phyloP scores from a whole-genome alignment of 768 basidiomycete genomes.

The Tulasnella sp. region DNA sequence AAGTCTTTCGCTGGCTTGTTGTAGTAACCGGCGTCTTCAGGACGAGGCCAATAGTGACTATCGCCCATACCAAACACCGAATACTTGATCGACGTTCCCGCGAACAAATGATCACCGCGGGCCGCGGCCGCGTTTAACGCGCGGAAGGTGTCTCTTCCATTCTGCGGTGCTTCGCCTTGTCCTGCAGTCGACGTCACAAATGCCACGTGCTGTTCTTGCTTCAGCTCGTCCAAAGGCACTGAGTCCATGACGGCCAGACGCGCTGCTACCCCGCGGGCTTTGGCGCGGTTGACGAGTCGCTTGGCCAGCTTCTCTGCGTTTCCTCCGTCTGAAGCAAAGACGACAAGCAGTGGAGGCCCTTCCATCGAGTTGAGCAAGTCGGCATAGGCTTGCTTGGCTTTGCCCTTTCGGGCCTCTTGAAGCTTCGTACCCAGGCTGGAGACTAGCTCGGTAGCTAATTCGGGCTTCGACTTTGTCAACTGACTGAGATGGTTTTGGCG shows the following conservation, averaged over 20 bases:
- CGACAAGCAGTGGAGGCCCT: conserved; percentile 75
- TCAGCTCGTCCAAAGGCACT: conserved; percentile 62
- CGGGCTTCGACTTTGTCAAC: conserved; percentile 71
- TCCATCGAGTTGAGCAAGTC: conserved; percentile 77
- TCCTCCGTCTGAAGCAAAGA: conserved; percentile 95
- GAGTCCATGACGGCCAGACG: conserved; percentile 75
- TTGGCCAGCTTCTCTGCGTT: conserved; percentile 95
- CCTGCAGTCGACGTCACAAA: conserved; percentile 92
- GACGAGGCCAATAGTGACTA: conserved; percentile 97
- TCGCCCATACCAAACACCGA: conserved; percentile 94
- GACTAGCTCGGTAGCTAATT: conserved; percentile 74
- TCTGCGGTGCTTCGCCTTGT: conserved; percentile 97
- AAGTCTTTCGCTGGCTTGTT: conserved; percentile 94
- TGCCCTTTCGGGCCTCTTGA: conserved; percentile 71
- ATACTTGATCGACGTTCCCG: conserved; percentile 49
- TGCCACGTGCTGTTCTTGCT: conserved; percentile 64
- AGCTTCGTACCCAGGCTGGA: conserved; percentile 76
- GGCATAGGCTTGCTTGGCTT: conserved; percentile 75
- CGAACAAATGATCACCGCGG: conserved; percentile 50
- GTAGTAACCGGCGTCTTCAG: conserved; percentile 96
- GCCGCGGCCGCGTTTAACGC: conserved; percentile 57
- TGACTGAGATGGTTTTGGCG: conserved; percentile 95
- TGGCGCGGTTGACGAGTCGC: conserved; percentile 70
- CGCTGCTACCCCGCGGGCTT: conserved; percentile 72
- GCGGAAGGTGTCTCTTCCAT: conserved; percentile 86